Evolutionary conservation across 1,139 yeast species (phyloP).

Genomic region (Ogataea hybrid): DNA sequence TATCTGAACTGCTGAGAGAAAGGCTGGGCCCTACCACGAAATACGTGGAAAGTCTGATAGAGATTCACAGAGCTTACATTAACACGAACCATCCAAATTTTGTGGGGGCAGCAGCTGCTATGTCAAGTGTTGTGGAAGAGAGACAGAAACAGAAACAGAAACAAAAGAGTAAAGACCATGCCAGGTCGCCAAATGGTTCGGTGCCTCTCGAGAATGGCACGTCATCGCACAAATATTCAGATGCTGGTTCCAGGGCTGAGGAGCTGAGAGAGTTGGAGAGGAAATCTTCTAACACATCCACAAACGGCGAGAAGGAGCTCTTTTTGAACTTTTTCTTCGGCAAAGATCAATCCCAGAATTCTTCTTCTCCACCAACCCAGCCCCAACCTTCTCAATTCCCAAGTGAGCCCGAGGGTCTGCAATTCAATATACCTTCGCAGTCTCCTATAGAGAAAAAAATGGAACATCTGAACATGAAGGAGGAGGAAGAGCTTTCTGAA

Average conservation of each 20-base stretch:
- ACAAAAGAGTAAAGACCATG: constrained; percentile 30
- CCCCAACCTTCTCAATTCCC: constrained; percentile 26
- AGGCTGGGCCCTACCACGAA: constrained; percentile 91
- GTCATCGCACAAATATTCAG: constrained; percentile 20
- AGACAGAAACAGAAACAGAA: constrained; percentile 51
- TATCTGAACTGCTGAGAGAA: constrained; percentile 86
- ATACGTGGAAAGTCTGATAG: constrained; percentile 90
- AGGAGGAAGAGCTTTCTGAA: constrained; percentile 58
- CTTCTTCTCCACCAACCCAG: constrained; percentile 14
- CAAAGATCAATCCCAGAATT: constrained; percentile 62
- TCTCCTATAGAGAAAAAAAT: constrained; percentile 28
- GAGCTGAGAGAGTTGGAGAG: constrained; percentile 19
- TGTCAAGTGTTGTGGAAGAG: constrained; percentile 84
- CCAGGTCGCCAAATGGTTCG: constrained; percentile 34
- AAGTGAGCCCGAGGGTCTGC: constrained; percentile 26
- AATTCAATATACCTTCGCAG: constrained; percentile 25
- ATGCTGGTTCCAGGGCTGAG: constrained; percentile 19
- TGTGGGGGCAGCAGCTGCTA: constrained; percentile 94
- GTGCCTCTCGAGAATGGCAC: constrained; percentile 21
- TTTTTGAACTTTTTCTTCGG: constrained; percentile 94
- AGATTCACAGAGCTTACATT: constrained; percentile 91
- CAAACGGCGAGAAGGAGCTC: constrained; percentile 52
- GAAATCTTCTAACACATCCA: constrained; percentile 9
- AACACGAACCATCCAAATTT: constrained; percentile 97
- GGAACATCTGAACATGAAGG: constrained; percentile 48